Evolutionary conservation across 768 basidiomycete species (phyloP).

Genomic region (Collybia nuda): DNA sequence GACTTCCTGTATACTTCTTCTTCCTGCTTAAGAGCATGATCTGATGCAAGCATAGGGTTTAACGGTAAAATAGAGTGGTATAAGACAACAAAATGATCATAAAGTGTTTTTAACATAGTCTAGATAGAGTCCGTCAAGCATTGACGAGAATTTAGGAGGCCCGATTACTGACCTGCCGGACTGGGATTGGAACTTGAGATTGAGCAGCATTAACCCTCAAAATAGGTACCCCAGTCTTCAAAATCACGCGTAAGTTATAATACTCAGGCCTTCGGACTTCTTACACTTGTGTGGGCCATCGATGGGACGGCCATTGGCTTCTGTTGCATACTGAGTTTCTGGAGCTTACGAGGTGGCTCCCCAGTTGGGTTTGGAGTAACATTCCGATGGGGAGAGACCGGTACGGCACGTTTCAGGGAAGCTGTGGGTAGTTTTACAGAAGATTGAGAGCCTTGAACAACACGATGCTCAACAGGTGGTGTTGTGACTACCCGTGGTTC

Average conservation of each 20-base stretch:
- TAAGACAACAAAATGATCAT: slow-evolving; percentile 69
- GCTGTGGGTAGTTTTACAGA: slow-evolving; percentile 18
- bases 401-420: slow-evolving; percentile 53
- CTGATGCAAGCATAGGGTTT: slow-evolving; percentile 64
- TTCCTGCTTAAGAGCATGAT: slow-evolving; percentile 83
- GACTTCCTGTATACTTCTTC: slow-evolving; percentile 74
- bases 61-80: slow-evolving; percentile 56
- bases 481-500: slow-evolving; percentile 19
- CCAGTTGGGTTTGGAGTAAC: slow-evolving; percentile 13
- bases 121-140: slow-evolving; percentile 23
- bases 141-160: neutral
- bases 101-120: slow-evolving; percentile 75
- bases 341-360: slow-evolving; percentile 68
- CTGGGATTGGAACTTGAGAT: slow-evolving; percentile 71
- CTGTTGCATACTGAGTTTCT: slow-evolving; percentile 46
- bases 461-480: neutral
- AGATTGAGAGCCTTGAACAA: slow-evolving; percentile 6
- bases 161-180: slow-evolving; percentile 58
- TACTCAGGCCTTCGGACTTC: slow-evolving; percentile 4
- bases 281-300: slow-evolving; percentile 33
- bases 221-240: slow-evolving; percentile 60
- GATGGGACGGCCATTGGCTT: slow-evolving; percentile 44
- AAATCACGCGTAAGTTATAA: slow-evolving; percentile 3
- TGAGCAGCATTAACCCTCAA: slow-evolving; percentile 65
- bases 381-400: slow-evolving; percentile 25